Base-by-base conservation (phyloP, 139 green algal genomes). In the Chlorella sp. region DNA sequence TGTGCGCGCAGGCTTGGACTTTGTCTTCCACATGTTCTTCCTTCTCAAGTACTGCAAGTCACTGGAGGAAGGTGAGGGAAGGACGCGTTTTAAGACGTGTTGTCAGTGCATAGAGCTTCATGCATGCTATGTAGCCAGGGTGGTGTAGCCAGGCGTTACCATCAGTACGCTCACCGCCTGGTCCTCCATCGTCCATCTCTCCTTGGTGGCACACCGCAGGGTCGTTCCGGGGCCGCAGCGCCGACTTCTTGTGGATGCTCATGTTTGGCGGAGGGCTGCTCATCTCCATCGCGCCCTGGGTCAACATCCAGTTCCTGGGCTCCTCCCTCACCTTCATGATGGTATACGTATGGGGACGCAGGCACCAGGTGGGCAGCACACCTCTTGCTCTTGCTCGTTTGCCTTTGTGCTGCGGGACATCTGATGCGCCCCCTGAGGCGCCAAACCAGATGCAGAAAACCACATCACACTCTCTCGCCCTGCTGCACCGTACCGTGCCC, bases 1-100 rank as follows among this genome's bases (percentile, higher is more conserved):
- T 49, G 63, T 35, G 42, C 42, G 42, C 42, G 73, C 91, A 97
- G 91, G 92, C 23, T 68, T 99, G 31, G 96, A 99, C 75, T 99
- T 98, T 76, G 82, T 99, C 10, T 99, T 99, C 80, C 96, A 99
- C 87, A 98, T 99, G 92, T 99, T 98, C 86, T 99, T 99, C 81
- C 85, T 99, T 6, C 76, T 96, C 24, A 93, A 95, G 72, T 99
- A 99, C 86, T 95, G 83, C 83, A 97, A 96, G 77, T 83, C 91
- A 1, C 77, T 99, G 55, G 96, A 99, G 72, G 96, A 99, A 78
- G 96, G 89, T 84, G 72, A 71, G 73, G n/a, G n/a, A n/a, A n/a
- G n/a, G n/a, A n/a, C n/a, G n/a, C n/a, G n/a, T n/a, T n/a, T n/a
- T n/a, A 3, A 23, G 62, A 3, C 27, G 27, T 35, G 4, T 6